Evolutionary conservation across 2,329 filamentous ascomycete genomes (phyloP), one percentile per base, ranked within the genome.

Genomic region (Davidsoniella virescens): DNA sequence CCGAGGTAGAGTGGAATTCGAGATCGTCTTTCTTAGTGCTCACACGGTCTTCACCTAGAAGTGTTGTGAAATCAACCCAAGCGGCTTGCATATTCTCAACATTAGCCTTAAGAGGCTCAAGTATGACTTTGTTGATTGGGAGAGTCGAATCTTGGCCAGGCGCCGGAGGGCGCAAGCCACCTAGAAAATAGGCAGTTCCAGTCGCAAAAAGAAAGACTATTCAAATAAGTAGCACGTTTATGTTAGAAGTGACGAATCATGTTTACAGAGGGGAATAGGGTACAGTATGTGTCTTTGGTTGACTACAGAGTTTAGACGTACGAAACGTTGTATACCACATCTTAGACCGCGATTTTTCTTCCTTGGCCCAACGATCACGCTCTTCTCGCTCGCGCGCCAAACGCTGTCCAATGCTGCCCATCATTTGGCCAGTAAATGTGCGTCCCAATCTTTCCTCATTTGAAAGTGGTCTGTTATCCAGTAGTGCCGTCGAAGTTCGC

Each of bases 71-170:
- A 63, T 84, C 79, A n/a, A 75, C 66, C 80, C 80, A 83, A 3
- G 79, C 76, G 23, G 80, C 76, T 64, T 82, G 75, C 58, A 84
- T 72, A 59, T 82, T 80, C 57, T 75, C 69, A 52, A 75, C 70
- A 55, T 72, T 72, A 49, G 70, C 70, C 57, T 80, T 75, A 63
- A 81, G 75, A 57, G 64, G 65, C 8, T 73, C 73, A n/a, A 70
- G 61, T 25, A 58, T 66, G 9, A 70, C 67, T 47, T 70, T 67
- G 54, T 62, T 62, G 6, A 83, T 70, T 23, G 78, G 76, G 2
- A 78, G 64, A 9, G 80, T 83, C 56, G 79, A 83, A 33, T 63
- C 61, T 9, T 71, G 65, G 33, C 73, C 70, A 20, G 67, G 61
- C 16, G 72, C 68, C 47, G 66, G 70, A 29, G 71, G 71, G 57